Evolutionary conservation across 176 grass and related monocot species (phyloP).

Genomic region (maize (Zea mays)): Zm-B73-REFERENCE-NAM-5.0 NC_050098.1:204831001-204831500

Average conservation of each 20-base stretch:
- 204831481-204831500: slow-evolving; percentile 77
- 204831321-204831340: not conserved
- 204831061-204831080: not conserved
- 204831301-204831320: not conserved
- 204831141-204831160: not conserved
- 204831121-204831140: not conserved
- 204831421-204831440: slow-evolving; percentile 83
- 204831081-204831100: not conserved
- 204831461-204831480: slow-evolving; percentile 91
- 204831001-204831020: not conserved
- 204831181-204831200: not conserved
- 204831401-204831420: slow-evolving; percentile 74
- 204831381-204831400: slow-evolving; percentile 75
- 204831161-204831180: not conserved
- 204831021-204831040: not conserved
- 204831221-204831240: not conserved
- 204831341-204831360: not conserved
- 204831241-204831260: not conserved
- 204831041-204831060: not conserved
- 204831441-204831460: slow-evolving; percentile 81
- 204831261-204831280: not conserved
- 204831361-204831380: slow-evolving; percentile 11
- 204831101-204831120: not conserved
- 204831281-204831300: not conserved
- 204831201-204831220: not conserved